These are phyloP conservation scores for Clarireedia paspali DNA, from an alignment of 2,329 filamentous ascomycete species.

Conservation along the genomic window DNA sequence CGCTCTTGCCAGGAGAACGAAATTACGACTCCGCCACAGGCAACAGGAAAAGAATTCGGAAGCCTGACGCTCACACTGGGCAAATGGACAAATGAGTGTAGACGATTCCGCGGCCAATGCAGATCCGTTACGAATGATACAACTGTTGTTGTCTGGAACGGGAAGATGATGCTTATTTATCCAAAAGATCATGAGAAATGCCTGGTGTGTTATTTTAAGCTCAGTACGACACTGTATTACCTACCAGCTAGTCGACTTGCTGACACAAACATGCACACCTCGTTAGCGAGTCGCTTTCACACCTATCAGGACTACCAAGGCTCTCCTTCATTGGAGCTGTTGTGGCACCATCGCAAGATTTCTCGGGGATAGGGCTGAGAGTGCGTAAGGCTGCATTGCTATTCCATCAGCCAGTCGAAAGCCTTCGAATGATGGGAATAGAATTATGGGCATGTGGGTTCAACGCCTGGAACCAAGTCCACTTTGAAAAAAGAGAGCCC, in stretches of 20 bases:
- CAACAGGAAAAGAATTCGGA: conserved; percentile 8
- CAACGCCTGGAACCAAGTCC: conserved; percentile 51
- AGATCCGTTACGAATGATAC: not conserved
- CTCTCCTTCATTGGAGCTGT: not conserved
- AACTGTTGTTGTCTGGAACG: too few relatives aligned
- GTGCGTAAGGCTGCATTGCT: too few relatives aligned
- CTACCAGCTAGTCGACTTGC: too few relatives aligned
- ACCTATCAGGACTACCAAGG: not conserved
- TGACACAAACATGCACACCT: too few relatives aligned
- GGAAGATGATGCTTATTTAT: too few relatives aligned
- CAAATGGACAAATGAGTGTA: not conserved
- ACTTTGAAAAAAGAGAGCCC: conserved; percentile 27
- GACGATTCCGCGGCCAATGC: not conserved
- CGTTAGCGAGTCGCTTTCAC: too few relatives aligned
- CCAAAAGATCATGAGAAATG: too few relatives aligned
- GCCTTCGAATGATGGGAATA: conserved; percentile 26
- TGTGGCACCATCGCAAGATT: not conserved
- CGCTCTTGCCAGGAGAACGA: not conserved
- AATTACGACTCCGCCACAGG: conserved; percentile 5
- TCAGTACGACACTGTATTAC: too few relatives aligned
- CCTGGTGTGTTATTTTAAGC: too few relatives aligned
- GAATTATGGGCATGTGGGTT: conserved; percentile 47
- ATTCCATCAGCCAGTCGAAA: too few relatives aligned
- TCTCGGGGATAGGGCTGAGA: not conserved
- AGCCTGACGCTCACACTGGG: conserved; percentile 3